Conservation (phyloP, 116 monocot species). For the Cymodocea nodosa region DNA sequence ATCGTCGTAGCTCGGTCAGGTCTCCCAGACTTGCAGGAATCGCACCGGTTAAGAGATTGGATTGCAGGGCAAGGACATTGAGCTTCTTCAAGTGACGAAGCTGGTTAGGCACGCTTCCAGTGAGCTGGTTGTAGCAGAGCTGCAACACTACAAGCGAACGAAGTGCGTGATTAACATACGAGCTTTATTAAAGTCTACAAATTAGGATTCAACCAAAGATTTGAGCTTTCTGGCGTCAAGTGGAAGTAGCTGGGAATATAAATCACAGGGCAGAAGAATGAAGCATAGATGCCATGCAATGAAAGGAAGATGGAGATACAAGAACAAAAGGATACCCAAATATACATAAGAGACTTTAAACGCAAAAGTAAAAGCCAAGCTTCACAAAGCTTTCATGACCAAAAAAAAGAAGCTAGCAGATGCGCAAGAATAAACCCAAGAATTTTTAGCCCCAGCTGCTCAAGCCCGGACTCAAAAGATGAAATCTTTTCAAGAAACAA, state of each 20-base stretch:
- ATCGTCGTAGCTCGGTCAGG: conserved; percentile 14
- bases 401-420: not conserved
- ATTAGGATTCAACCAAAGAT: not conserved
- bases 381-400: not conserved
- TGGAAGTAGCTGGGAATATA: too few species aligned
- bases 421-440: too few species aligned
- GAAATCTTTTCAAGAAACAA: not conserved
- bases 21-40: conserved; percentile 39
- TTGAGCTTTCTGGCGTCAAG: not conserved
- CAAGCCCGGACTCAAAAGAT: too few species aligned
- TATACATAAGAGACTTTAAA: not conserved
- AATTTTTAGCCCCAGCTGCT: too few species aligned
- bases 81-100: conserved; percentile 27
- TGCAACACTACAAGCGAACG: conserved; percentile 18
- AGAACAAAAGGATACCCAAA: not conserved
- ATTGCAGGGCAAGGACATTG: conserved; percentile 32
- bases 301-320: too few species aligned
- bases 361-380: not conserved
- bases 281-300: too few species aligned
- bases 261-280: too few species aligned
- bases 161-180: too few species aligned
- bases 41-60: conserved; percentile 29
- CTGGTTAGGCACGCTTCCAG: conserved; percentile 34
- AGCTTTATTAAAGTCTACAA: not conserved
- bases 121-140: conserved; percentile 40